Evolutionary conservation across 352 stramenopile species (phyloP), one percentile per base, ranked within the genome.

Genomic region (Globisporangium echinulatum): DNA sequence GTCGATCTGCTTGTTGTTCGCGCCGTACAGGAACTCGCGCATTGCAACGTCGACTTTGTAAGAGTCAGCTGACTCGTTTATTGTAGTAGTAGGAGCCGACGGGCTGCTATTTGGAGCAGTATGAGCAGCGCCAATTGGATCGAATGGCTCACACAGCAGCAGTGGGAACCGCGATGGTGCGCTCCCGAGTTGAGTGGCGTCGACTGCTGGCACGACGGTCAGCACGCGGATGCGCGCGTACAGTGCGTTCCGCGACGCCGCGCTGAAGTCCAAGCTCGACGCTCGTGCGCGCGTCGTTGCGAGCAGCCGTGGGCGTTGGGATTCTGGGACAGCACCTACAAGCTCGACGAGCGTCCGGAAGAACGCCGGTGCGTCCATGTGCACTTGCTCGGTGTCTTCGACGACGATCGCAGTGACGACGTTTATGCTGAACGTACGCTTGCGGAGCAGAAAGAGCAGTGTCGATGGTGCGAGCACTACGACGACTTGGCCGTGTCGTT

Each of bases 1-100:
- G 58, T 95, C 72, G 17, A 92, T 58, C 39, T 85, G 77, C 62
- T 89, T 88, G 47, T 63, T 60, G 42, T 95, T 95, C 15, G 61
- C 64, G n/a, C 85, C 85, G 25, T 77, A 51, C 0, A 95, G 49
- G 62, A 89, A 93, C 46, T 85, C 69, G 4, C 81, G 77, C 37
- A 92, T 62, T 11, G 44, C 47, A 7, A 56, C 72, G 43, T 17
- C 54, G 49, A 69, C n/a, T 7, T 52, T 33, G 1, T 70, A 52
- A 33, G 25, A 33, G 25, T 33, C 25, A 33, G 25, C 25, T 33
- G 25, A 33, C 25, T 33, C 25, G 25, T 33, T 33, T 33, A 3
- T 33, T 3, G 25, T 33, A 33, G 25, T 33, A 33, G 25, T 33
- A 33, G 25, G 25, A 33, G 25, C 3, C 25, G 25, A 33, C 25